A percentile compares a stretch with the other conserved stretches of the same genome.
Conservation (phyloP, 2,329 filamentous ascomycete genomes). For the Fusarium irregulare region DNA sequence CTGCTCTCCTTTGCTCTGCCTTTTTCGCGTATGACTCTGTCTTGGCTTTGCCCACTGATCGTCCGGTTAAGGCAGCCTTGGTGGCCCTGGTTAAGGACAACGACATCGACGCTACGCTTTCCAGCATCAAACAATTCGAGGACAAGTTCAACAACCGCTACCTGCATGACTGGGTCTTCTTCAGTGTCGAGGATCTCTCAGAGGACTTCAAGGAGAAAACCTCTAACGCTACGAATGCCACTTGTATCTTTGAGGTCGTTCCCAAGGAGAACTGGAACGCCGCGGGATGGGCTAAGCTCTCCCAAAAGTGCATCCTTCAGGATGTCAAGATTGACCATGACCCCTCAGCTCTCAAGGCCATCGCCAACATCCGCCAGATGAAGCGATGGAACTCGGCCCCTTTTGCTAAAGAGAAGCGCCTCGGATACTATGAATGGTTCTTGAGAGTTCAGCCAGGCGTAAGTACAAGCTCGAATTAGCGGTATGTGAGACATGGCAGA, state of each 20-base stretch:
- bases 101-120: constrained; percentile 49
- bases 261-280: constrained; percentile 81
- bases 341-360: constrained; percentile 2
- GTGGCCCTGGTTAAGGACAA: constrained; percentile 49
- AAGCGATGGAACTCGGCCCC: constrained; percentile 85
- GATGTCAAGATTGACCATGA: constrained; percentile 4
- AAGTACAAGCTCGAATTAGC: constrained; percentile 45
- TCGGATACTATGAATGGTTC: constrained; percentile 70
- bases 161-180: constrained; percentile 90
- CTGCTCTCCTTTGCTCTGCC: constrained; percentile 39
- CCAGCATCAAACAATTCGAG: constrained; percentile 66
- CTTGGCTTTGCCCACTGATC: constrained; percentile 37
- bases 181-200: constrained; percentile 83
- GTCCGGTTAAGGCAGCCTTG: constrained; percentile 48
- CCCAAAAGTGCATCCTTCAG: not conserved
- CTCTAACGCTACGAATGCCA: constrained; percentile 74
- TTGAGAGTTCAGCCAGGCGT: constrained; percentile 71
- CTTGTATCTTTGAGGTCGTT: constrained; percentile 78
- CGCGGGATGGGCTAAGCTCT: constrained; percentile 54
- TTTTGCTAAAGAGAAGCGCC: constrained; percentile 81
- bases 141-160: constrained; percentile 79
- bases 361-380: constrained; percentile 70
- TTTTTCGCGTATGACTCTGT: constrained; percentile 33
- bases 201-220: constrained; percentile 79
- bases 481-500: not conserved